These are phyloP conservation scores for Phialophora verrucosa DNA, from an alignment of 2,329 filamentous ascomycete species.

Conservation along the genomic window DNA sequence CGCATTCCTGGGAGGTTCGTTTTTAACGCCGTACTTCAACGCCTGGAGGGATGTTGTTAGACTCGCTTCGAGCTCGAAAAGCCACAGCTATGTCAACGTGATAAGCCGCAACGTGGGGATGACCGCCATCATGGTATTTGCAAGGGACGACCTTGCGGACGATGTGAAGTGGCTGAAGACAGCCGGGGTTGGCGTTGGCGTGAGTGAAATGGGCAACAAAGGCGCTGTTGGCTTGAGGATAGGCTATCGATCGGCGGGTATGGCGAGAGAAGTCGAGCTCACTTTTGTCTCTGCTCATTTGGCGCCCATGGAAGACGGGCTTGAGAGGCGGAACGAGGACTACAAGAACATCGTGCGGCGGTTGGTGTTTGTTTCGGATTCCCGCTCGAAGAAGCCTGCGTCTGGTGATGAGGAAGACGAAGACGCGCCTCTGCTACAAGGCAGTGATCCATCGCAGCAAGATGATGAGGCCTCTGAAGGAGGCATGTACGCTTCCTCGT, in stretches of 20 bases:
- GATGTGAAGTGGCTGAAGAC: constrained; percentile 70
- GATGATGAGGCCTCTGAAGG: constrained; percentile 27
- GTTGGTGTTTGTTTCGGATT: constrained; percentile 68
- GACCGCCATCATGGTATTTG: constrained; percentile 88
- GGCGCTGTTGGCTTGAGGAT: constrained; percentile 83
- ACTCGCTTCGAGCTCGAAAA: constrained; percentile 55
- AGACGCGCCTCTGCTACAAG: constrained; percentile 43
- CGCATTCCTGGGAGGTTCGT: constrained; percentile 83
- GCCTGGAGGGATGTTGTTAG: constrained; percentile 74
- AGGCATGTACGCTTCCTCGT: constrained; percentile 73
- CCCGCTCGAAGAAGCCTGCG: constrained; percentile 16
- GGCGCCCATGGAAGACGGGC: constrained; percentile 81
- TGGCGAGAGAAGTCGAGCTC: constrained; percentile 51
- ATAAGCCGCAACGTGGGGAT: constrained; percentile 79
- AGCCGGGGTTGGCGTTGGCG: constrained; percentile 83
- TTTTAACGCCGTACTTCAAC: constrained; percentile 75
- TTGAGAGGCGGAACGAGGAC: constrained; percentile 78
- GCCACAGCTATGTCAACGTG: constrained; percentile 68
- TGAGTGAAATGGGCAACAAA: constrained; percentile 93
- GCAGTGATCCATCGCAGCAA: constrained; percentile 36
- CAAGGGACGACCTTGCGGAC: constrained; percentile 63
- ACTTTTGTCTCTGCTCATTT: constrained; percentile 90
- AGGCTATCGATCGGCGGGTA: constrained; percentile 49
- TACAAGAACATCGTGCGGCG: constrained; percentile 84
- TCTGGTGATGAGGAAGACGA: constrained; percentile 49